Evolutionary conservation across 495 filamentous ascomycete genomes (phyloP).

Genomic region (Rhizodiscina lignyota): DNA sequence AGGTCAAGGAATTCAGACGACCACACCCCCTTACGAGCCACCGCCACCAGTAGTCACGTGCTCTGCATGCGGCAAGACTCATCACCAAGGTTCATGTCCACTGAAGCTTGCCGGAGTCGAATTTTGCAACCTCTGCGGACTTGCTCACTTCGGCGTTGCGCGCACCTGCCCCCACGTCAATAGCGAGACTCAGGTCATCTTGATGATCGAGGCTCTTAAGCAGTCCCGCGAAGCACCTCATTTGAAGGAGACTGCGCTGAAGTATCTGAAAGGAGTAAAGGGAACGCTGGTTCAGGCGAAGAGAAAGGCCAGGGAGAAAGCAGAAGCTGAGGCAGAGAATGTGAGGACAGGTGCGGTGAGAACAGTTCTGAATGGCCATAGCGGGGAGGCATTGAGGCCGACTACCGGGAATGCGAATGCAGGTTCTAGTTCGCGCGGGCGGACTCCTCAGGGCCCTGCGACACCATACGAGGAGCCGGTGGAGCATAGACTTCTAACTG

Average conservation of each 20-base stretch:
- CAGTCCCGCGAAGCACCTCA: slow-evolving; percentile 35
- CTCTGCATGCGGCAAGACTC: slow-evolving; percentile 32
- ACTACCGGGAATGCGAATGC: too few species aligned
- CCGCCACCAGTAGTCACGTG: slow-evolving; percentile 19
- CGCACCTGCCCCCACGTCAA: slow-evolving; percentile 45
- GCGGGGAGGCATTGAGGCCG: too few species aligned
- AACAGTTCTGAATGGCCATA: too few species aligned
- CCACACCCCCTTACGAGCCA: background rate
- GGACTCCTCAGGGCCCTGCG: too few species aligned
- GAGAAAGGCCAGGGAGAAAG: slow-evolving; percentile 18
- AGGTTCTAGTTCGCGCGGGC: too few species aligned
- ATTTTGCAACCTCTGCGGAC: slow-evolving; percentile 47
- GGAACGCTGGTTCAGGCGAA: slow-evolving; percentile 31
- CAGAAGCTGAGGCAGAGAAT: too few species aligned
- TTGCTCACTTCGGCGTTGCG: slow-evolving; percentile 39
- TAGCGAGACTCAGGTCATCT: slow-evolving; percentile 35
- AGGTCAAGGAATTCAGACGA: too few species aligned
- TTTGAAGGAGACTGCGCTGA: slow-evolving; percentile 33
- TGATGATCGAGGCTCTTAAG: slow-evolving; percentile 44
- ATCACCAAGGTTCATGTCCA: slow-evolving; percentile 40
- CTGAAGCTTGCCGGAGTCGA: slow-evolving; percentile 45
- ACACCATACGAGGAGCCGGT: too few species aligned
- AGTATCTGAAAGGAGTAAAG: slow-evolving; percentile 39
- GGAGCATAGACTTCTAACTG: too few species aligned
- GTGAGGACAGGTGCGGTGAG: too few species aligned